Percentiles rank a stretch among this genome's conserved stretches.
Evolutionary conservation across 192 early-diverging fungal genomes (phyloP).

Genomic region (Obelidium mucronatum): DNA sequence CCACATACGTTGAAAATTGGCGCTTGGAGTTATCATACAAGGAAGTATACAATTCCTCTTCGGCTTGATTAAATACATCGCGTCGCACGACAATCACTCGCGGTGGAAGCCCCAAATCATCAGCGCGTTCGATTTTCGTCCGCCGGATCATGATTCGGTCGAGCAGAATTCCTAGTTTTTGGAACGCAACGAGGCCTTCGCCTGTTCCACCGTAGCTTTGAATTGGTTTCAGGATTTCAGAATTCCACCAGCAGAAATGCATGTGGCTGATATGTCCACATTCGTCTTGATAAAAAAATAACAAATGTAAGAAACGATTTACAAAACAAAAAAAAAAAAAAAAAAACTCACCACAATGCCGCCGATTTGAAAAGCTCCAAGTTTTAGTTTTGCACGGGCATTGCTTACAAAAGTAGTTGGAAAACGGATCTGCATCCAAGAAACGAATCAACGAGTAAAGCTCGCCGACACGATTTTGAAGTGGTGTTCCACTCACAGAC

Average conservation of each 20-base stretch:
- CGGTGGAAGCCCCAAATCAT: slow-evolving; percentile 88
- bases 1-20: slow-evolving; percentile 84
- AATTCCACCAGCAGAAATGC: slow-evolving; percentile 84
- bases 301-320: neutral
- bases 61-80: slow-evolving; percentile 86
- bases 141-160: slow-evolving; percentile 89
- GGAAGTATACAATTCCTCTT: slow-evolving; percentile 89
- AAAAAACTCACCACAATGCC: slow-evolving; percentile 44
- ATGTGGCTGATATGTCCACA: slow-evolving; percentile 56
- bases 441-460: slow-evolving; percentile 91
- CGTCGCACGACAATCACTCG: slow-evolving; percentile 79
- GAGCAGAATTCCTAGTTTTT: slow-evolving; percentile 77
- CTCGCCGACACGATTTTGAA: slow-evolving; percentile 95
- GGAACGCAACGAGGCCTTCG: slow-evolving; percentile 68
- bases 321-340: neutral
- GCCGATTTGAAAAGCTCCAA: slow-evolving; percentile 48
- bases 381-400: slow-evolving; percentile 70
- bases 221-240: slow-evolving; percentile 89
- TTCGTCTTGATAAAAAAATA: slow-evolving; percentile 9
- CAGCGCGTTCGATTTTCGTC: slow-evolving; percentile 87
- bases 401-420: slow-evolving; percentile 84
- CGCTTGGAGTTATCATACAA: slow-evolving; percentile 72
- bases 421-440: slow-evolving; percentile 81
- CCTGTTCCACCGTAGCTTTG: slow-evolving; percentile 74
- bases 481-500: slow-evolving; percentile 89